phyloP scores from a whole-genome alignment of 768 basidiomycete genomes.

The Sutorius australiensis region DNA sequence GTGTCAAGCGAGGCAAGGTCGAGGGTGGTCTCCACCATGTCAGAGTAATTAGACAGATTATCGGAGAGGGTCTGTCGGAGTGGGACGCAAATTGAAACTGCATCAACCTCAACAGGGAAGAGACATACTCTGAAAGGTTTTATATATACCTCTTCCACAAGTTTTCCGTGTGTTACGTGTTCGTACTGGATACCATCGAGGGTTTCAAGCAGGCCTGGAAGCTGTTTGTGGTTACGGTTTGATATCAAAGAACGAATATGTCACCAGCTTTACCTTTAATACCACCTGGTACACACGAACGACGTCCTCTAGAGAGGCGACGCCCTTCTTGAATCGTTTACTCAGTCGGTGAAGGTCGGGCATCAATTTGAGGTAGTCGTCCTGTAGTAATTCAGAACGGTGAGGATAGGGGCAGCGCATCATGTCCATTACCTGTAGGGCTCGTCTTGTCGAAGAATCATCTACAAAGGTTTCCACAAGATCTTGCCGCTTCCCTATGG shows the following conservation, averaged over 20 bases:
- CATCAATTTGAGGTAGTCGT: slow-evolving; percentile 85
- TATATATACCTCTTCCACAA: slow-evolving; percentile 70
- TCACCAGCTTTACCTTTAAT: slow-evolving; percentile 51
- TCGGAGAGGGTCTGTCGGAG: slow-evolving; percentile 53
- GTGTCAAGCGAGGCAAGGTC: slow-evolving; percentile 82
- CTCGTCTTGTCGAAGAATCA: slow-evolving; percentile 65
- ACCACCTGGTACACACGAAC: slow-evolving; percentile 95
- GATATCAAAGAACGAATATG: neutral
- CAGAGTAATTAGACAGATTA: slow-evolving; percentile 72
- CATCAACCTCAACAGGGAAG: neutral
- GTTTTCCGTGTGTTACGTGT: slow-evolving; percentile 43
- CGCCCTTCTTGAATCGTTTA: slow-evolving; percentile 84
- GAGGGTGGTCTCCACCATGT: slow-evolving; percentile 96
- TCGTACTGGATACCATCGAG: slow-evolving; percentile 50
- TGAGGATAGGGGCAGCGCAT: neutral
- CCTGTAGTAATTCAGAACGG: slow-evolving; percentile 40
- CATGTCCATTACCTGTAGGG: slow-evolving; percentile 59
- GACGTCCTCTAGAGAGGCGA: slow-evolving; percentile 88
- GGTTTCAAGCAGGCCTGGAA: slow-evolving; percentile 69
- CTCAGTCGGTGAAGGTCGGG: slow-evolving; percentile 91
- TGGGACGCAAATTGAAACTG: neutral
- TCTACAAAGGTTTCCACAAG: slow-evolving; percentile 86
- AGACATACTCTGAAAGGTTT: slow-evolving; percentile 51
- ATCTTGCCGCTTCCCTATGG: slow-evolving; percentile 75
- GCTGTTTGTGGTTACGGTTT: slow-evolving; percentile 36